Evolutionary conservation across 768 basidiomycete species (phyloP).

Genomic region (Piloderma croceum): DNA sequence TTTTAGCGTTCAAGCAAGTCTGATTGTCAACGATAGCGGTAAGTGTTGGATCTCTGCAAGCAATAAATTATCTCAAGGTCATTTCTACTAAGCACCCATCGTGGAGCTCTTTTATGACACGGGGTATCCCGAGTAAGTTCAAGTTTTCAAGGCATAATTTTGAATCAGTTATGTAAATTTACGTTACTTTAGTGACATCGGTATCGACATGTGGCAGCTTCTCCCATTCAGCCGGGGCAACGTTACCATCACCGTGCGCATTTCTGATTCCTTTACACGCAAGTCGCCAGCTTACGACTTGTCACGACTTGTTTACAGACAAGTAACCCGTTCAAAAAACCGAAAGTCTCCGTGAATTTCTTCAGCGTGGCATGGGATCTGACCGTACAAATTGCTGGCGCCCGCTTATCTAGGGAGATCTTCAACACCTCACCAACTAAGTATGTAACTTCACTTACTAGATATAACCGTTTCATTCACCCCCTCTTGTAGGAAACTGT

Average conservation of each 20-base stretch:
- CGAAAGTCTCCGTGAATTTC: constrained; percentile 45
- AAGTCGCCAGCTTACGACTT: no score
- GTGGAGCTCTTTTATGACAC: constrained; percentile 44
- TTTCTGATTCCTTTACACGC: neutral
- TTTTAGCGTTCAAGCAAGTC: constrained; percentile 39
- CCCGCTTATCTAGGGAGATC: constrained; percentile 38
- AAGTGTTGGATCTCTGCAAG: no score
- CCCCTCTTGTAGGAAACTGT: constrained; percentile 23
- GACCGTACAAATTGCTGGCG: constrained; percentile 43
- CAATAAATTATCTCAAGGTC: no score
- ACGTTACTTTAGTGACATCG: constrained; percentile 30
- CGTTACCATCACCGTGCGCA: constrained; percentile 40
- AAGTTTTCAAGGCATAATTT: neutral
- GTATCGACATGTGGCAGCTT: constrained; percentile 48
- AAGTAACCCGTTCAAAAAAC: constrained; percentile 42
- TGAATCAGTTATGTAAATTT: neutral
- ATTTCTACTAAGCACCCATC: constrained; percentile 33
- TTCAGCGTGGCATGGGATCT: constrained; percentile 46
- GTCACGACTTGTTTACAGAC: constrained; percentile 33
- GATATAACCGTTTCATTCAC: neutral
- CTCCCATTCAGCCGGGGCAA: constrained; percentile 51
- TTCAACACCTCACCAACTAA: constrained; percentile 37
- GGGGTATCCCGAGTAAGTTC: constrained; percentile 39
- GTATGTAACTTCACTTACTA: constrained; percentile 18
- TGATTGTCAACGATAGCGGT: constrained; percentile 45